Evolutionary conservation across 1,284 basidiomycete species (phyloP).

Genomic region (Cutaneotrichosporon cavernicola): DNA sequence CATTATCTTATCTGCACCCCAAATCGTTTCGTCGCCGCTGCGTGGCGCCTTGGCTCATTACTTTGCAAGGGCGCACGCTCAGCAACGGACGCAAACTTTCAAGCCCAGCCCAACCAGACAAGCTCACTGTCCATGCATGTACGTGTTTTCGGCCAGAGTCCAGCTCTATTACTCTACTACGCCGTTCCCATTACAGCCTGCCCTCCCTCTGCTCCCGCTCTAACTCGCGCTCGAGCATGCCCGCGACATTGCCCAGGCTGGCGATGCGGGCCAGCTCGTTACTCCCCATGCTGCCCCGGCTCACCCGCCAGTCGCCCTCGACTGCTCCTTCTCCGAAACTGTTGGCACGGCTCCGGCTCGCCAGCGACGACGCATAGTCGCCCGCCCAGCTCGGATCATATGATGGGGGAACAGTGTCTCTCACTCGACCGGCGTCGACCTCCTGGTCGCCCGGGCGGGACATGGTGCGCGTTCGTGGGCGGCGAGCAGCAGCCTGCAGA

Average conservation of each 20-base stretch:
- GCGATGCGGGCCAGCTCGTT: background rate
- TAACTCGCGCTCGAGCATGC: background rate
- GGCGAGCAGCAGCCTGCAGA: background rate
- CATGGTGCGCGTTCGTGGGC: background rate
- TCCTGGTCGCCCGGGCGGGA: background rate
- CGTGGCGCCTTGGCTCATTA: too few species aligned
- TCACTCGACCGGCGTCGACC: constrained; percentile 10
- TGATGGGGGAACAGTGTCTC: constrained; percentile 8
- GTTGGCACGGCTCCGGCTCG: background rate
- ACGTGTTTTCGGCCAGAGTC: background rate
- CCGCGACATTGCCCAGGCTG: background rate
- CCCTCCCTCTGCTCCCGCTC: background rate
- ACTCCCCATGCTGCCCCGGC: background rate
- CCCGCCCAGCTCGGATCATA: constrained; percentile 17
- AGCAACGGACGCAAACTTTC: too few species aligned
- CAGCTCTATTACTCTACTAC: background rate
- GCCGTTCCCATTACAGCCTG: background rate
- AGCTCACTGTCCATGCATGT: background rate
- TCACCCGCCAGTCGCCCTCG: background rate
- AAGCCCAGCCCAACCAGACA: background rate
- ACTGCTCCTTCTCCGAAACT: background rate
- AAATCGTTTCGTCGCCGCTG: background rate
- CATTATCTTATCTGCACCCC: constrained; percentile 5
- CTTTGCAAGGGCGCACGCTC: too few species aligned
- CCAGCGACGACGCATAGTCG: constrained; percentile 3